Percentiles rank a stretch among this genome's conserved stretches.
These are phyloP conservation scores for Colletotrichum eremochloae DNA, from an alignment of 2,329 filamentous ascomycete genomes.

Conservation along the genomic window DNA sequence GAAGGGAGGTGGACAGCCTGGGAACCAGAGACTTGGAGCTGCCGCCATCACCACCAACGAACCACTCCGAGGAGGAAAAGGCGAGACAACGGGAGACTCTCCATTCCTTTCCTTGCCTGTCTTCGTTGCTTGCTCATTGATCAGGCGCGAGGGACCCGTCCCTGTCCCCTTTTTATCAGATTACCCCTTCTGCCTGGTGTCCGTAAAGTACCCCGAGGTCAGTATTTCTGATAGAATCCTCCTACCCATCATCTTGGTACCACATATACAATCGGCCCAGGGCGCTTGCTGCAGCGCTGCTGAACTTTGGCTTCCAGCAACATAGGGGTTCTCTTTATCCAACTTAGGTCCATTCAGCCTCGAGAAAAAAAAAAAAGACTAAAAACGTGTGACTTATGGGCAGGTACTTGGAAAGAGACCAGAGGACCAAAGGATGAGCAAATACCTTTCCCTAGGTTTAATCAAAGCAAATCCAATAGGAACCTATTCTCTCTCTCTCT, in stretches of 20 bases:
- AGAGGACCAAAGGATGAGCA: not conserved
- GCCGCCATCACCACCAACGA: conserved; percentile 9
- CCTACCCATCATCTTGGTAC: not conserved
- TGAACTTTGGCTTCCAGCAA: not conserved
- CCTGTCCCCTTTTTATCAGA: conserved; percentile 13
- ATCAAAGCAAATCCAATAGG: not conserved
- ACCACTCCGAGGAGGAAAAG: not conserved
- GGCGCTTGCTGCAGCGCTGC: not conserved
- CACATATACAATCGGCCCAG: not conserved
- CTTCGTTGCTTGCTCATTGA: conserved; percentile 13
- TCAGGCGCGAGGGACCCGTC: not conserved
- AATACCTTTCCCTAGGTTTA: conserved; percentile 15
- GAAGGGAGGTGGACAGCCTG: not conserved
- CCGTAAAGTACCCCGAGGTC: not conserved
- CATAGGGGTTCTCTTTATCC: not conserved
- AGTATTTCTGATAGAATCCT: not conserved
- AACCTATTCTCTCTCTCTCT: not conserved
- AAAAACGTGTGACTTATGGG: not conserved
- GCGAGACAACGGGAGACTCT: conserved; percentile 10
- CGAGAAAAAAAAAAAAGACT: not conserved
- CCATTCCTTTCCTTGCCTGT: not conserved
- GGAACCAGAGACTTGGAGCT: conserved; percentile 1
- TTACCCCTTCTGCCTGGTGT: not conserved
- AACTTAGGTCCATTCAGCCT: not conserved
- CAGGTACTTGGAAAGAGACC: not conserved